phyloP scores from a whole-genome alignment of 768 basidiomycete species.

The Lactifluus subvellereus region DNA sequence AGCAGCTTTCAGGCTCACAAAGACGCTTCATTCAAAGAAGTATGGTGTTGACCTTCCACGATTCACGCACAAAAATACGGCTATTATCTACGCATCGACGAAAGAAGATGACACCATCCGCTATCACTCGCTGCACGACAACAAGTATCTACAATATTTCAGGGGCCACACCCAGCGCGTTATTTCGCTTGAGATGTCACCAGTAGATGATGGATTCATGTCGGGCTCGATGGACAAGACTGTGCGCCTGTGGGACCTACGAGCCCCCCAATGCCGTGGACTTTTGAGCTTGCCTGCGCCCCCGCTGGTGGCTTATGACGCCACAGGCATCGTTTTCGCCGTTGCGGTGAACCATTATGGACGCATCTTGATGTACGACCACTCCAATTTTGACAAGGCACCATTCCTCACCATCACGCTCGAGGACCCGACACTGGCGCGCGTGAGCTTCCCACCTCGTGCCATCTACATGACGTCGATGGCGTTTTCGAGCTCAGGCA shows the following conservation, averaged over 20 bases:
- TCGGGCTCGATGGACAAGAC: slow-evolving; percentile 92
- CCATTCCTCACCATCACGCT: slow-evolving; percentile 84
- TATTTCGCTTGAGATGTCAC: slow-evolving; percentile 85
- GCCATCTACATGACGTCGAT: slow-evolving; percentile 88
- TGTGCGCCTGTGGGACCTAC: slow-evolving; percentile 93
- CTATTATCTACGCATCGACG: slow-evolving; percentile 86
- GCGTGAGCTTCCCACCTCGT: slow-evolving; percentile 79
- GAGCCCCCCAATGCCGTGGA: slow-evolving; percentile 71
- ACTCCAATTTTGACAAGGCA: slow-evolving; percentile 81
- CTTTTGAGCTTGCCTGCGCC: slow-evolving; percentile 66
- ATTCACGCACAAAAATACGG: slow-evolving; percentile 86
- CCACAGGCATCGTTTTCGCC: slow-evolving; percentile 77
- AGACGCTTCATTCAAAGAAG: slow-evolving; percentile 86
- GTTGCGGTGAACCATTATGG: slow-evolving; percentile 79
- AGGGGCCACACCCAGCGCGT: slow-evolving; percentile 89
- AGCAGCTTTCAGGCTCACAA: slow-evolving; percentile 50
- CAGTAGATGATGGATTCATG: slow-evolving; percentile 92
- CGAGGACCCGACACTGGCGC: slow-evolving; percentile 69
- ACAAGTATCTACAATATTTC: slow-evolving; percentile 94
- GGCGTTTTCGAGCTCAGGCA: slow-evolving; percentile 85
- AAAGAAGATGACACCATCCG: slow-evolving; percentile 94
- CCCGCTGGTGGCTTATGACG: slow-evolving; percentile 81
- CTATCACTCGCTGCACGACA: slow-evolving; percentile 93
- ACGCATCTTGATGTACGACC: slow-evolving; percentile 81
- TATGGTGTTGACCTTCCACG: slow-evolving; percentile 94